Percentiles rank a stretch among this genome's conserved stretches.
These are phyloP conservation scores for Tetrapisispora phaffii DNA, from an alignment of 805 yeast species.

Conservation along the genomic window DNA sequence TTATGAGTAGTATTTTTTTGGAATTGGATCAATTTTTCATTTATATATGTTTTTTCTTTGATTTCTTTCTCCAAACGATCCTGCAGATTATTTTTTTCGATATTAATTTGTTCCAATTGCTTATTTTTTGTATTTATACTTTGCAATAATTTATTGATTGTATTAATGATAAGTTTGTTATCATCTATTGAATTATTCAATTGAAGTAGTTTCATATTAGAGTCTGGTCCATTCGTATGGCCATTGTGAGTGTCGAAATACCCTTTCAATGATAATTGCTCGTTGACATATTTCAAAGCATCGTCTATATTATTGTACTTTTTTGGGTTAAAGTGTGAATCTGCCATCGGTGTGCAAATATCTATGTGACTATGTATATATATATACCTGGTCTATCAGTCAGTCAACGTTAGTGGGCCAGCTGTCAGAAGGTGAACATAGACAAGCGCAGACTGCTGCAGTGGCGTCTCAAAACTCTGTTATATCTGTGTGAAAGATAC, in stretches of 20 bases:
- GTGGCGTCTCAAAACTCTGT: no score
- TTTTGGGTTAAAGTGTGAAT: not conserved
- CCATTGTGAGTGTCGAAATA: slow-evolving; percentile 7
- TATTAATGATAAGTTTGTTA: slow-evolving; percentile 15
- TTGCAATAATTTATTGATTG: slow-evolving; percentile 15
- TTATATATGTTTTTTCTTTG: not conserved
- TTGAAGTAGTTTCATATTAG: not conserved
- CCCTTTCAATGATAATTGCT: slow-evolving; percentile 12
- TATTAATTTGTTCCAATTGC: slow-evolving; percentile 6
- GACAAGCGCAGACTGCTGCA: no score
- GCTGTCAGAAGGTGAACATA: no score
- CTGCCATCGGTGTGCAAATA: no score
- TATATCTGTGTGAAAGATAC: no score
- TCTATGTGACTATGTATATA: no score
- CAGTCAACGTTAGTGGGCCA: no score
- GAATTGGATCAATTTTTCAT: not conserved
- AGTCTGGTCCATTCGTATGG: slow-evolving; percentile 1
- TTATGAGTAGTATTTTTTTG: not conserved
- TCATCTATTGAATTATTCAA: slow-evolving; percentile 7
- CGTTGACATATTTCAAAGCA: slow-evolving; percentile 16
- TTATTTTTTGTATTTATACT: slow-evolving; percentile 9
- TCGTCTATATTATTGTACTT: slow-evolving; percentile 13
- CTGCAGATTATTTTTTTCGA: slow-evolving; percentile 1
- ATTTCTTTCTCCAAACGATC: slow-evolving; percentile 5
- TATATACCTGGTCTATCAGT: no score